Percentiles rank a stretch among this genome's conserved stretches.
phyloP scores from a whole-genome alignment of 371 early-diverging fungal species.

The Actinomortierella wolfii region DNA sequence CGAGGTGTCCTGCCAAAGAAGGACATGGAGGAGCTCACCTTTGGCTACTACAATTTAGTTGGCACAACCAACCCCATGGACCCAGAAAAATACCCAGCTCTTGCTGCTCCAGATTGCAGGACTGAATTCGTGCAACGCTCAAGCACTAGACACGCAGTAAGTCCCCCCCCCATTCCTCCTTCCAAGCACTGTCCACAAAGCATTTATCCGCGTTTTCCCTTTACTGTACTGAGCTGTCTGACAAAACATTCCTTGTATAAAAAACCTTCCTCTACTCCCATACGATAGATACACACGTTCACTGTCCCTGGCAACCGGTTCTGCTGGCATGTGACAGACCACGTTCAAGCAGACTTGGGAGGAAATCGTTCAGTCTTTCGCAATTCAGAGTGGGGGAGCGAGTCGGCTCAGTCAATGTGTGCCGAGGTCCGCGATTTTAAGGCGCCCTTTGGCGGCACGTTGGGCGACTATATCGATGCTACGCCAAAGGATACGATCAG shows the following conservation, averaged over 20 bases:
- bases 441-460: conserved; percentile 14
- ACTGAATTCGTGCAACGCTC: no score
- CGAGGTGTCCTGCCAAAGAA: conserved; percentile 6
- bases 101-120: not conserved
- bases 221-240: no score
- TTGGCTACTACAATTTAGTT: conserved; percentile 13
- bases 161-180: no score
- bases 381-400: conserved; percentile 25
- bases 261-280: no score
- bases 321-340: conserved; percentile 14
- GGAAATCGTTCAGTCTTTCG: not conserved
- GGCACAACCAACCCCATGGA: conserved; percentile 15
- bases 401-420: conserved; percentile 7
- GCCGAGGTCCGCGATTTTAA: conserved; percentile 5
- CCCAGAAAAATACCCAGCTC: conserved; percentile 12
- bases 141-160: no score
- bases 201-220: no score
- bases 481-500: conserved; percentile 19
- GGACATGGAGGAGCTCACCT: conserved; percentile 6
- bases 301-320: conserved; percentile 16
- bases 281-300: conserved; percentile 9
- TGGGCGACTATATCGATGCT: conserved; percentile 20
- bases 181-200: no score
- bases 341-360: conserved; percentile 1
- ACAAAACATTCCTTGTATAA: no score